Percentiles rank a stretch among this genome's conserved stretches.
These are phyloP conservation scores for Buddleja alternifolia DNA, from an alignment of 257 asterid species.

Conservation along the genomic window DNA sequence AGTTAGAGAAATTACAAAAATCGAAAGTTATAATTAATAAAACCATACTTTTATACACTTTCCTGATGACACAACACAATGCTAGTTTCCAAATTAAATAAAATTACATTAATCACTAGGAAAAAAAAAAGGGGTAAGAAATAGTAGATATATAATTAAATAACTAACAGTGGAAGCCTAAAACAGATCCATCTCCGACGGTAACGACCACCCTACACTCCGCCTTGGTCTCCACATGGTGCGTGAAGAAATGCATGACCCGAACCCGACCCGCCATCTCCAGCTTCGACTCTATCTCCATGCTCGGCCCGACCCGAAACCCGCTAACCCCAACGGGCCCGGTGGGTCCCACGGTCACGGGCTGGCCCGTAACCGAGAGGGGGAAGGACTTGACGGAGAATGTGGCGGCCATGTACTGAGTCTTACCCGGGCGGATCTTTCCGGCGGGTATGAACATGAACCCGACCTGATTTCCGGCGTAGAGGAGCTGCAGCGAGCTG, in stretches of 20 bases:
- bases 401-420: slow-evolving; percentile 81
- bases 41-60: too few relatives aligned
- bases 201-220: slow-evolving; percentile 69
- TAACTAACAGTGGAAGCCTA: slow-evolving; percentile 70
- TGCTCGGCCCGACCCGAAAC: slow-evolving; percentile 57
- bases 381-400: slow-evolving; percentile 78
- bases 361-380: slow-evolving; percentile 36
- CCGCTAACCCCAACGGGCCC: slow-evolving; percentile 60
- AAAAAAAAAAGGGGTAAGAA: too few relatives aligned
- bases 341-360: slow-evolving; percentile 50
- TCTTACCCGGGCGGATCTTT: slow-evolving; percentile 58
- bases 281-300: slow-evolving; percentile 82
- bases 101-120: too few relatives aligned
- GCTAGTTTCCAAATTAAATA: too few relatives aligned
- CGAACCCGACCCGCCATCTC: slow-evolving; percentile 87
- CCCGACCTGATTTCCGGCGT: slow-evolving; percentile 74
- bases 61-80: too few relatives aligned
- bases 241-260: slow-evolving; percentile 66
- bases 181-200: slow-evolving; percentile 77
- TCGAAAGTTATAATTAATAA: too few relatives aligned
- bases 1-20: too few relatives aligned
- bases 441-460: slow-evolving; percentile 96
- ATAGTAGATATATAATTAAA: not conserved
- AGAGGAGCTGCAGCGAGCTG: slow-evolving; percentile 76
- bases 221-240: slow-evolving; percentile 66